Base-by-base conservation (phyloP, 2,329 filamentous ascomycete genomes). In the Dactylonectria macrodidyma region DNA sequence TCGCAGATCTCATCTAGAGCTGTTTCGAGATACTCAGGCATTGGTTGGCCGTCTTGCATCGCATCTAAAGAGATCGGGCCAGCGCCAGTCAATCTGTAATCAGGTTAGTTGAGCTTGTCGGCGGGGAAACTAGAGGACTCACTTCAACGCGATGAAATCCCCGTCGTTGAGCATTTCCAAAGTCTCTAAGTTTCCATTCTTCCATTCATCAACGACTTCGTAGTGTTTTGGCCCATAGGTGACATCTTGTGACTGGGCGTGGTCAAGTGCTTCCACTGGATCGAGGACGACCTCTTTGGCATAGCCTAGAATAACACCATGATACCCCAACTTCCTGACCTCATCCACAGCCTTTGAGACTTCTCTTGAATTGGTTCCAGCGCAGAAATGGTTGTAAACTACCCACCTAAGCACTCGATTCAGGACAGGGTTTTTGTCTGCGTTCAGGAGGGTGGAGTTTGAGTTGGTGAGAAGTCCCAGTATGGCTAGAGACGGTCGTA, bases 71-170 rank as follows among this genome's bases (percentile, higher is more conserved):
- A 82, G 2, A 78, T 73, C 0, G 79, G 78, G 0, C 84, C 84
- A 6, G 82, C 83, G 4, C 84, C 84, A 16, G 83, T 84, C 0
- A 82, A 76, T 63, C 81, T 84, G 1, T 5, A 2, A n/a, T 0
- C 6, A 19, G 14, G 46, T 74, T 7, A 68, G 64, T 3, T 8
- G 0, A 6, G 1, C 36, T 38, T 2, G 0, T 33, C 0, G 2
- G 1, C 2, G 2, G 2, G 14, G 1, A 6, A 1, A 5, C 34
- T 14, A 41, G n/a, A 48, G 8, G n/a, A 36, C 79, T 72, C 73
- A 85, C 80, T 91, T 91, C 46, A 91, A 77, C 0, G 89, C 88
- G 0, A 91, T 84, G 68, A 89, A 90, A 63, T 91, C 90, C 2
- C 86, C 83, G 0, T 64, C 36, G 7, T 73, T 82, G 3, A 87